Evolutionary conservation across 1,284 basidiomycete genomes (phyloP).

Genomic region (Vanrija humicola): DNA sequence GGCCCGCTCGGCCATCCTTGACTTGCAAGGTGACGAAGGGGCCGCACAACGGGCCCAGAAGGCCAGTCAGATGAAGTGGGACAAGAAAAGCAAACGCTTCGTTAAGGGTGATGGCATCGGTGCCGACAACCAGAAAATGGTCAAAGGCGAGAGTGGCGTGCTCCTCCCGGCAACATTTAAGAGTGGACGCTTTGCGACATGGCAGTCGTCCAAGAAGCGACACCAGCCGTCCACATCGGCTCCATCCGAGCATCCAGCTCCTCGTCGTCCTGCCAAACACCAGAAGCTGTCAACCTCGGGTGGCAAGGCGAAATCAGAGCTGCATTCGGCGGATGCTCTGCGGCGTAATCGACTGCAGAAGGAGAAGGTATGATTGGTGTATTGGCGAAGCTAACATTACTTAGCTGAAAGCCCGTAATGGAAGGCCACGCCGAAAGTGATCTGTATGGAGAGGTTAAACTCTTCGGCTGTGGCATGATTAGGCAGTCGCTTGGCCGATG

Average conservation of each 20-base stretch:
- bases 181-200: constrained; percentile 90
- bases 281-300: not conserved
- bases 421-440: too few relatives aligned
- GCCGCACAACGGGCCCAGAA: constrained; percentile 62
- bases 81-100: constrained; percentile 95
- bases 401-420: too few relatives aligned
- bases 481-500: too few relatives aligned
- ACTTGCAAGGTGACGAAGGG: constrained; percentile 77
- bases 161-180: constrained; percentile 91
- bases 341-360: not conserved
- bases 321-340: not conserved
- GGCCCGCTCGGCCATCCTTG: constrained; percentile 73
- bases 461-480: too few relatives aligned
- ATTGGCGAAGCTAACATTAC: too few relatives aligned
- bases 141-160: constrained; percentile 87
- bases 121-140: constrained; percentile 90
- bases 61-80: constrained; percentile 72
- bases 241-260: not conserved
- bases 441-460: too few relatives aligned
- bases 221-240: not conserved
- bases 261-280: not conserved
- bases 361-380: not conserved
- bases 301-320: not conserved
- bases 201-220: constrained; percentile 55
- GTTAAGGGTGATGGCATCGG: constrained; percentile 78